phyloP scores from a whole-genome alignment of 2,329 filamentous ascomycete genomes.

The Rhinocladiella mackenziei region DNA sequence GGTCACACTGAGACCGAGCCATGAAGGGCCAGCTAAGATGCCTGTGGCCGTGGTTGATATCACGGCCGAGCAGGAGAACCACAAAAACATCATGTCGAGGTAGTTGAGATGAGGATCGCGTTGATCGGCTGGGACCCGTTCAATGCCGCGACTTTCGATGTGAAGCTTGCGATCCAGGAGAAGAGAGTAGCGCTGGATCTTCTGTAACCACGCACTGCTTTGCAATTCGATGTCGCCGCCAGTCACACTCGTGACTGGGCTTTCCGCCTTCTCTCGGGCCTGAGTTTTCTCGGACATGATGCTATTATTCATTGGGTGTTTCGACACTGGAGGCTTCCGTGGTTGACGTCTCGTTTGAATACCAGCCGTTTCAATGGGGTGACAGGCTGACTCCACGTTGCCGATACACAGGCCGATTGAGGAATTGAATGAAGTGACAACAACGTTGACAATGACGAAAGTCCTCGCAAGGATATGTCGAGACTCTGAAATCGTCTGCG shows the following conservation, averaged over 20 bases:
- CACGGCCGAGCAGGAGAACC: slow-evolving; percentile 11
- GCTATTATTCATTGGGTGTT: background rate
- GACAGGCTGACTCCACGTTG: too few relatives aligned
- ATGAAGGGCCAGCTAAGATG: slow-evolving; percentile 9
- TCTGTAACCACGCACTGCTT: background rate
- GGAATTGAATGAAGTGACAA: too few relatives aligned
- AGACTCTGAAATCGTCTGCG: too few relatives aligned
- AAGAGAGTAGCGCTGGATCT: slow-evolving; percentile 3
- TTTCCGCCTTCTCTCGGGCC: background rate
- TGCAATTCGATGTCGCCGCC: slow-evolving; percentile 1
- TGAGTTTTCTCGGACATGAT: slow-evolving; percentile 6
- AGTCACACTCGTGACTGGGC: background rate
- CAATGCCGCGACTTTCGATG: slow-evolving; percentile 15
- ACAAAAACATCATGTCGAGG: slow-evolving; percentile 15
- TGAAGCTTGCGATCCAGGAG: slow-evolving; percentile 9
- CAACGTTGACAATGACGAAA: too few relatives aligned
- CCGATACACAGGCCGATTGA: too few relatives aligned
- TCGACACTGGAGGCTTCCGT: slow-evolving; percentile 3
- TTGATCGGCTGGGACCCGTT: slow-evolving; percentile 5
- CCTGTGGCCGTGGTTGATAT: slow-evolving; percentile 9
- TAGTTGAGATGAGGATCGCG: slow-evolving; percentile 8
- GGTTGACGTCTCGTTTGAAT: background rate
- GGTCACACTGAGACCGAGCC: slow-evolving; percentile 8
- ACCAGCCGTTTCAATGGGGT: too few relatives aligned
- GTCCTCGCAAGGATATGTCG: too few relatives aligned